Percentiles rank a stretch among this genome's conserved stretches.
phyloP scores from a whole-genome alignment of 805 yeast genomes.

The Hyphopichia homilentoma region DNA sequence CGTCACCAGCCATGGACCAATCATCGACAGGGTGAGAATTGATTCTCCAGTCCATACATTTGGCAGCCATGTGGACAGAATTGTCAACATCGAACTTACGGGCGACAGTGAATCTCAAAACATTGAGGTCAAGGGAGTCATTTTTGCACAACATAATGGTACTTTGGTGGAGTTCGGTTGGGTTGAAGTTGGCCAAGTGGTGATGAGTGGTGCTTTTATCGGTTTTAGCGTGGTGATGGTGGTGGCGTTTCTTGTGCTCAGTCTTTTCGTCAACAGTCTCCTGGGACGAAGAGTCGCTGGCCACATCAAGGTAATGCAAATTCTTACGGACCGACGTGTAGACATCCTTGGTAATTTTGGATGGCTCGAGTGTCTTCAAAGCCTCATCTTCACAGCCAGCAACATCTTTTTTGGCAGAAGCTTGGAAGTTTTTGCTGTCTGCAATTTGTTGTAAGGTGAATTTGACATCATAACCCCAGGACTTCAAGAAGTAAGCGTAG shows the following conservation, averaged over 20 bases:
- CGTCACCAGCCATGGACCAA: constrained; percentile 63
- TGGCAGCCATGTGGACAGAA: constrained; percentile 60
- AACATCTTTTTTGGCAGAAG: constrained; percentile 12
- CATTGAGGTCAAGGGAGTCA: constrained; percentile 72
- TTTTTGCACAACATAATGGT: constrained; percentile 34
- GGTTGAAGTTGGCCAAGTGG: constrained; percentile 2
- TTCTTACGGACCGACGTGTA: constrained; percentile 2
- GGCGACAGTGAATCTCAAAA: constrained; percentile 72
- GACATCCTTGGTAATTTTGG: constrained; percentile 5
- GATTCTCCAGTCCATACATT: constrained; percentile 67
- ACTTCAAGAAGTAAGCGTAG: constrained; percentile 1
- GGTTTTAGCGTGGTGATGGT: not conserved
- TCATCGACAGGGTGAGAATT: constrained; percentile 56
- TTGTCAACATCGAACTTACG: constrained; percentile 74
- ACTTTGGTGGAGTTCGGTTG: not conserved
- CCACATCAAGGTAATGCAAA: constrained; percentile 2
- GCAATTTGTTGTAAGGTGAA: constrained; percentile 17
- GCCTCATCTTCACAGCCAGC: not conserved
- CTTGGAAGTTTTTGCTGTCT: constrained; percentile 16
- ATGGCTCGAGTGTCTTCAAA: not conserved
- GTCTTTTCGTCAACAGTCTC: not conserved
- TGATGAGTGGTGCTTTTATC: not conserved
- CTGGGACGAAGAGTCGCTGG: constrained; percentile 1
- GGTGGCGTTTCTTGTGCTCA: not conserved
- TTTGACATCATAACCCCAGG: constrained; percentile 41